Percentiles rank a stretch among this genome's conserved stretches.
Evolutionary conservation across 768 basidiomycete species (phyloP).

Genomic region (Lactarius psammicola): DNA sequence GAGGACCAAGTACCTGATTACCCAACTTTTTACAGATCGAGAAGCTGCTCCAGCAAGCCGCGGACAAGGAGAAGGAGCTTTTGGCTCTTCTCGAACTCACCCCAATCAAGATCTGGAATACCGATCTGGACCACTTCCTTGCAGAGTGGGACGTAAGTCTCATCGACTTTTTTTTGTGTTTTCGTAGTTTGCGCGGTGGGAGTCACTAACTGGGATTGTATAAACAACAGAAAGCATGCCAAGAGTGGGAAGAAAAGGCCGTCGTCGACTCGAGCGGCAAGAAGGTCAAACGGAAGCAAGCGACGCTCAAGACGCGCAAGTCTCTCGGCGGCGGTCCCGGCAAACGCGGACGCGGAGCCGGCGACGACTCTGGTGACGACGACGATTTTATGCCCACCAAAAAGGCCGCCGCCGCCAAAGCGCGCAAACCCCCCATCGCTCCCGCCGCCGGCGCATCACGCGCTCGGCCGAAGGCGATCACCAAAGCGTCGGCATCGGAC

Average conservation of each 20-base stretch:
- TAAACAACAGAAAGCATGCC: slow-evolving; percentile 39
- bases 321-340: slow-evolving; percentile 39
- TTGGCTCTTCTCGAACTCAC: slow-evolving; percentile 71
- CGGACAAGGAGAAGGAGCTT: slow-evolving; percentile 80
- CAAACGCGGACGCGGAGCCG: slow-evolving; percentile 38
- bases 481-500: slow-evolving; percentile 28
- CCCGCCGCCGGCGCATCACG: slow-evolving; percentile 34
- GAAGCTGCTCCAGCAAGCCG: slow-evolving; percentile 74
- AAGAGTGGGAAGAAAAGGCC: slow-evolving; percentile 46
- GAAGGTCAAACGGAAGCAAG: slow-evolving; percentile 57
- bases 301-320: slow-evolving; percentile 53
- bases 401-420: slow-evolving; percentile 44
- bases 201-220: slow-evolving; percentile 10
- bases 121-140: slow-evolving; percentile 81
- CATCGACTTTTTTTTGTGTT: background rate
- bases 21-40: slow-evolving; percentile 60
- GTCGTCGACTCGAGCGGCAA: slow-evolving; percentile 49
- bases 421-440: slow-evolving; percentile 32
- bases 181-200: background rate
- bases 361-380: slow-evolving; percentile 43
- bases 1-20: background rate
- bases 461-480: slow-evolving; percentile 38
- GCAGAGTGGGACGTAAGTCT: slow-evolving; percentile 77
- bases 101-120: slow-evolving; percentile 85
- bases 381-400: slow-evolving; percentile 54